A percentile compares a stretch with the other conserved stretches of the same genome.
These are phyloP conservation scores for Pythium dissimile DNA, from an alignment of 352 stramenopile species.

Conservation along the genomic window DNA sequence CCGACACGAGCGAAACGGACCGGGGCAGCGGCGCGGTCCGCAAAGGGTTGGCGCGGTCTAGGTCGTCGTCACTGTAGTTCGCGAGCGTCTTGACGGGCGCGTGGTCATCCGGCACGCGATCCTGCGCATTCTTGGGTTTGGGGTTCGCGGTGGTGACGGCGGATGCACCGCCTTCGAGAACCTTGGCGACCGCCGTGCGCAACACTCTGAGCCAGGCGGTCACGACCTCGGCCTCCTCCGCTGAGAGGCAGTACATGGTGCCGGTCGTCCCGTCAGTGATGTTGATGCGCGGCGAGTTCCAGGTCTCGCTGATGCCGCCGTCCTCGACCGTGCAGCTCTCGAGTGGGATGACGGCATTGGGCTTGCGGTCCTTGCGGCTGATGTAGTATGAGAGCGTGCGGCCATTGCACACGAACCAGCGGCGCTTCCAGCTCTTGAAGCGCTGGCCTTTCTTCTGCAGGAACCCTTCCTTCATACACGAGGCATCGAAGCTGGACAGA, in stretches of 20 bases:
- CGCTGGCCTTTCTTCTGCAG: conserved; percentile 84
- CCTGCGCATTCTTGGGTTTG: background rate
- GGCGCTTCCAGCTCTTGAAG: conserved; percentile 78
- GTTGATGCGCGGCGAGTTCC: conserved; percentile 85
- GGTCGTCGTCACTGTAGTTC: conserved; percentile 18
- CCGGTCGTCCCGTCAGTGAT: conserved; percentile 67
- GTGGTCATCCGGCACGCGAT: background rate
- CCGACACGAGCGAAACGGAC: conserved; percentile 14
- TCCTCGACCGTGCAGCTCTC: conserved; percentile 79
- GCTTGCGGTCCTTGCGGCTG: conserved; percentile 71
- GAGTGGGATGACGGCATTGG: conserved; percentile 78
- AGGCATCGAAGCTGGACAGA: conserved; percentile 48
- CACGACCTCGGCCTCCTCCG: conserved; percentile 65
- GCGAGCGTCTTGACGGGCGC: conserved; percentile 6
- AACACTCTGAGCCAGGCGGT: conserved; percentile 74
- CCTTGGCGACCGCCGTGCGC: conserved; percentile 39
- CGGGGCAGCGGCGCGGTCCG: conserved; percentile 3
- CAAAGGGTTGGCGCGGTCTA: conserved; percentile 8
- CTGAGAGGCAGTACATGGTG: conserved; percentile 82
- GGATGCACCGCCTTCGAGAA: conserved; percentile 3
- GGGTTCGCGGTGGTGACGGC: background rate
- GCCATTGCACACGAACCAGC: conserved; percentile 85
- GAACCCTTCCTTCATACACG: conserved; percentile 80
- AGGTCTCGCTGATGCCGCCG: conserved; percentile 78
- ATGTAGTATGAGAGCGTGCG: conserved; percentile 84